A percentile compares a stretch with the other conserved stretches of the same genome.
Conservation (phyloP, 345 rosid species). For the Boechera retrofracta region DNA sequence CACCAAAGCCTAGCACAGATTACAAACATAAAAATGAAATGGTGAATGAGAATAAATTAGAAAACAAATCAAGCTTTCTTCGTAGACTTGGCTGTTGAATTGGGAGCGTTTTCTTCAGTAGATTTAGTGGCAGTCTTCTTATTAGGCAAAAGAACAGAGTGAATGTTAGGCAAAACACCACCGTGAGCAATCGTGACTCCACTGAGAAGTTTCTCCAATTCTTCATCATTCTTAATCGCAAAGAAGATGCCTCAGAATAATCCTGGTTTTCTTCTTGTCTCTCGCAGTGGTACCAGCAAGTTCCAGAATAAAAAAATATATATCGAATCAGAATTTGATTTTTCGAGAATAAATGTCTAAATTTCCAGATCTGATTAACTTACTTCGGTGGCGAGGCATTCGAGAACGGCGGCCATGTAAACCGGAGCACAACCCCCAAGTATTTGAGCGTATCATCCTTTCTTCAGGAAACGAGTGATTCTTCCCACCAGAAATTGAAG, state of each 20-base stretch:
- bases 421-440: too few species aligned
- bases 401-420: too few species aligned
- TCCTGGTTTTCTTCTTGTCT: constrained; percentile 77
- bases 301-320: constrained; percentile 46
- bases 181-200: constrained; percentile 85
- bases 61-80: constrained; percentile 32
- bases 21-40: too few species aligned
- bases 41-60: too few species aligned
- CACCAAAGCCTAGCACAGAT: too few species aligned
- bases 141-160: constrained; percentile 74
- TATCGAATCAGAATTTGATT: neutral
- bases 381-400: constrained; percentile 68
- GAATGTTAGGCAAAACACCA: constrained; percentile 78
- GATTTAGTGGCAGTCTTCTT: constrained; percentile 59
- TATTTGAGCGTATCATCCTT: too few species aligned
- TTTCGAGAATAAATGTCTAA: neutral
- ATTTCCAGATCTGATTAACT: neutral
- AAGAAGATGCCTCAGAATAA: constrained; percentile 74
- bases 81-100: constrained; percentile 56
- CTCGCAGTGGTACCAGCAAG: constrained; percentile 82
- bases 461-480: too few species aligned
- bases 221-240: constrained; percentile 80
- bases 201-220: constrained; percentile 66
- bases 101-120: constrained; percentile 59
- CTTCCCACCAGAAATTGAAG: too few species aligned